Conservation (phyloP, 805 yeast species). For the Myxozyma neglecta region DNA sequence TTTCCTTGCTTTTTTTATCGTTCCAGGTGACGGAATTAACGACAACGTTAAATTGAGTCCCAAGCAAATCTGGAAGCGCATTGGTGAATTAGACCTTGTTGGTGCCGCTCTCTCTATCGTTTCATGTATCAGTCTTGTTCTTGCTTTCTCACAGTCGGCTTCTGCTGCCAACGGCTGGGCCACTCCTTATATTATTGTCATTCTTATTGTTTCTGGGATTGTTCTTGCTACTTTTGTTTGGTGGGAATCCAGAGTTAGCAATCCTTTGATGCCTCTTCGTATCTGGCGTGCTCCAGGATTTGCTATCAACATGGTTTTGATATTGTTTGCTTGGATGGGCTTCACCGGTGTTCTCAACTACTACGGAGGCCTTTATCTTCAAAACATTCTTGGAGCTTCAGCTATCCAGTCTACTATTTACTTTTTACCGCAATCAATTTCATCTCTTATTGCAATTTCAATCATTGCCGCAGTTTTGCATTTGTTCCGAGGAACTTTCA, state of each 20-base stretch:
- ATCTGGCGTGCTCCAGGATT: conserved; percentile 47
- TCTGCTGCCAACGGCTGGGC: conserved; percentile 47
- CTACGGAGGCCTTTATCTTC: conserved; percentile 48
- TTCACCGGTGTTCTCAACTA: conserved; percentile 47
- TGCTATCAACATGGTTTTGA: conserved; percentile 44
- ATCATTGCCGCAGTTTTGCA: conserved; percentile 52
- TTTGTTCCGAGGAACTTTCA: conserved; percentile 44
- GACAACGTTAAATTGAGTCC: conserved; percentile 1
- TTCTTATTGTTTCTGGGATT: conserved; percentile 45
- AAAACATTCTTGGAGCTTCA: conserved; percentile 43
- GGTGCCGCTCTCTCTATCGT: conserved; percentile 47
- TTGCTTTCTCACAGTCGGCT: conserved; percentile 49
- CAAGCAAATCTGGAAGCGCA: conserved; percentile 1
- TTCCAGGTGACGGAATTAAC: conserved; percentile 44
- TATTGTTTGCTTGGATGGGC: conserved; percentile 46
- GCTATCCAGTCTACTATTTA: conserved; percentile 49
- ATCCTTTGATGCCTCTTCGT: conserved; percentile 52
- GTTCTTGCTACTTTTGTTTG: conserved; percentile 42
- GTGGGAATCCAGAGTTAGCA: conserved; percentile 44
- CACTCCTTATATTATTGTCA: conserved; percentile 48
- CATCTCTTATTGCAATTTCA: conserved; percentile 46
- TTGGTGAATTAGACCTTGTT: conserved; percentile 43
- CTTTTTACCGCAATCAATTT: conserved; percentile 47
- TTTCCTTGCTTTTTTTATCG: conserved; percentile 35
- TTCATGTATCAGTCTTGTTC: conserved; percentile 47